These are phyloP conservation scores for Pisolithus orientalis DNA, from an alignment of 768 basidiomycete species.

Conservation along the genomic window DNA sequence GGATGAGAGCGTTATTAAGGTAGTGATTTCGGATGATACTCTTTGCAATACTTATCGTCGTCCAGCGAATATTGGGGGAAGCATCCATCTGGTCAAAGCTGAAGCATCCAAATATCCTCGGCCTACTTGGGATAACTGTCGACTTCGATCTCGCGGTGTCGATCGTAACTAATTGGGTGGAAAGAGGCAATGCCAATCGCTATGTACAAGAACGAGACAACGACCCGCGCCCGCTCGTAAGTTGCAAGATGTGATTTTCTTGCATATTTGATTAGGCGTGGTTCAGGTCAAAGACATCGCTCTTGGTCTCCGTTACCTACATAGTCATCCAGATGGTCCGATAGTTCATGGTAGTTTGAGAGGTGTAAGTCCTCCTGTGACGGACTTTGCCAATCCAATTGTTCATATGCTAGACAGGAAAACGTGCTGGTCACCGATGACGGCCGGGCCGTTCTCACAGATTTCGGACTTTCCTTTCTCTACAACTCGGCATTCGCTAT, in stretches of 20 bases:
- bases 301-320: not conserved
- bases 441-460: not conserved
- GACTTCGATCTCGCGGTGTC: constrained; percentile 12
- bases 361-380: not conserved
- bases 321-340: not conserved
- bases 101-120: constrained; percentile 14
- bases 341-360: not conserved
- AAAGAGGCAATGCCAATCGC: not conserved
- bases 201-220: not conserved
- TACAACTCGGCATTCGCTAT: too few species aligned
- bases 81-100: constrained; percentile 15
- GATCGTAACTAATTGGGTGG: constrained; percentile 6
- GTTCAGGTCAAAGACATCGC: not conserved
- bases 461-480: too few species aligned
- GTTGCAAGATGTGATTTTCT: not conserved
- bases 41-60: not conserved
- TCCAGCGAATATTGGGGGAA: constrained; percentile 12
- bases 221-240: not conserved
- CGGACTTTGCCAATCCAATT: not conserved
- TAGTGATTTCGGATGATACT: not conserved
- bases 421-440: not conserved
- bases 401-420: not conserved
- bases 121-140: constrained; percentile 9
- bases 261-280: not conserved
- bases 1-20: not conserved